Base-by-base conservation (phyloP, 75 land plant genomes). In the Cunninghamia lanceolata region DNA sequence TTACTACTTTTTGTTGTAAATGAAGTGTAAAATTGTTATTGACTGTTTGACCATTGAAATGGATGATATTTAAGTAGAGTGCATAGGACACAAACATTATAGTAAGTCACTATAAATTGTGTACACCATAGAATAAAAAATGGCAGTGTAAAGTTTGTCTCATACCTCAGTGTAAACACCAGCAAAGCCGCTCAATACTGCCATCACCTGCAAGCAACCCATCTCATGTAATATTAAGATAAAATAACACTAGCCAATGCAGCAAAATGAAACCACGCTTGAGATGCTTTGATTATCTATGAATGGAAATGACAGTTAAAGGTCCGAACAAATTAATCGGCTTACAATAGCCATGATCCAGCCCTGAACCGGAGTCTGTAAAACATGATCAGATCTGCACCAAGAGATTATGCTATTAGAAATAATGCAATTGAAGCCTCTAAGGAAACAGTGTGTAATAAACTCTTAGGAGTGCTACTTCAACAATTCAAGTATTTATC, bases 151-250 rank as follows among this genome's bases (percentile, higher is more conserved):
- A 35, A 4, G 46, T 40, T 85, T 40, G 11, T 75, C 85, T 53
- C 40, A 88, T 88, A 96, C 98, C 97, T 96, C 98, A 17, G 98
- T 96, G 85, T 96, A 96, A 17, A 96, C 98, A 82, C 98, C 98
- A 47, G 98, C 98, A 92, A 94, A 93, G 43, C 98, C 97, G 89
- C 98, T 96, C 35, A 96, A 86, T 70, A 95, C 90, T 52, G 98
- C 98, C 98, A 96, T 96, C 45, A 94, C 89, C 98, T 96, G 91
- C 56, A 87, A 78, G 40, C 45, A 45, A 46, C 5, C 19, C 5
- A 34, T 21, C 32, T 28, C 28, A 46, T 19, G 47, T 13, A 19
- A 21, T 53, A 71, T 77, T 38, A 25, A 77, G 25, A 80, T 80
- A 42, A 19, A 80, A 19, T 77, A 45, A n/a, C 52, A 40, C 30